phyloP scores from a whole-genome alignment of 2,329 filamentous ascomycete species.

The Tolypocladium sp. region DNA sequence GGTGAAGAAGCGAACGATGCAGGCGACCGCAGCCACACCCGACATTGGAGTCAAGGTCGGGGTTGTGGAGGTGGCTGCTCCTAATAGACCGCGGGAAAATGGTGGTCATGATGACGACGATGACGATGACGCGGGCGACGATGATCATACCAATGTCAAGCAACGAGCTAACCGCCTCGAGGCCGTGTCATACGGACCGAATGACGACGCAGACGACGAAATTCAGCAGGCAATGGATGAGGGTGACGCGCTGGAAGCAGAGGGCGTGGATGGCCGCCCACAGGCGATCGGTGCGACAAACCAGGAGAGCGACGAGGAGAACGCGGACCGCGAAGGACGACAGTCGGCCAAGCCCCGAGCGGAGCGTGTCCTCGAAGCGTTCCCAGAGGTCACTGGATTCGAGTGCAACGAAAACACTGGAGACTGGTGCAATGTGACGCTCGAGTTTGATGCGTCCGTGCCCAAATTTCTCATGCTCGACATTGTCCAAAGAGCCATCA shows the following conservation, averaged over 20 bases:
- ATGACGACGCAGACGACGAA: constrained; percentile 82
- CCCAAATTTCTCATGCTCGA: constrained; percentile 92
- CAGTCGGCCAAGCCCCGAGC: constrained; percentile 41
- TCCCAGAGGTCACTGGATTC: constrained; percentile 64
- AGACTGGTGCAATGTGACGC: constrained; percentile 68
- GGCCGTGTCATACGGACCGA: constrained; percentile 81
- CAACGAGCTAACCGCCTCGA: constrained; percentile 68
- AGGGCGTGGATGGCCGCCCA: constrained; percentile 45
- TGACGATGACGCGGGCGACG: constrained; percentile 58
- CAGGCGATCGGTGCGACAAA: constrained; percentile 23
- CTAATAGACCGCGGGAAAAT: constrained; percentile 17
- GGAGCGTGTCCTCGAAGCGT: constrained; percentile 53
- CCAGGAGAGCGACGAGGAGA: constrained; percentile 28
- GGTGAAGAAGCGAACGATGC: constrained; percentile 68
- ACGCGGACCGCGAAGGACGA: constrained; percentile 23
- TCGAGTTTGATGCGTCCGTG: constrained; percentile 71
- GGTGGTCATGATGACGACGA: constrained; percentile 52
- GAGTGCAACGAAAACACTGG: constrained; percentile 67
- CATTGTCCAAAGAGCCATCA: constrained; percentile 73
- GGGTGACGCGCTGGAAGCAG: constrained; percentile 29
- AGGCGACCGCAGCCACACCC: constrained; percentile 61
- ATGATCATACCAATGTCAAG: constrained; percentile 68
- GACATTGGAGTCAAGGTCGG: constrained; percentile 54
- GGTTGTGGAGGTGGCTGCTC: constrained; percentile 41
- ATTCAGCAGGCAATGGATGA: constrained; percentile 48